Evolutionary conservation across 768 basidiomycete species (phyloP), one percentile per base, ranked within the genome.

Genomic region (Pulveroboletus sp.): DNA sequence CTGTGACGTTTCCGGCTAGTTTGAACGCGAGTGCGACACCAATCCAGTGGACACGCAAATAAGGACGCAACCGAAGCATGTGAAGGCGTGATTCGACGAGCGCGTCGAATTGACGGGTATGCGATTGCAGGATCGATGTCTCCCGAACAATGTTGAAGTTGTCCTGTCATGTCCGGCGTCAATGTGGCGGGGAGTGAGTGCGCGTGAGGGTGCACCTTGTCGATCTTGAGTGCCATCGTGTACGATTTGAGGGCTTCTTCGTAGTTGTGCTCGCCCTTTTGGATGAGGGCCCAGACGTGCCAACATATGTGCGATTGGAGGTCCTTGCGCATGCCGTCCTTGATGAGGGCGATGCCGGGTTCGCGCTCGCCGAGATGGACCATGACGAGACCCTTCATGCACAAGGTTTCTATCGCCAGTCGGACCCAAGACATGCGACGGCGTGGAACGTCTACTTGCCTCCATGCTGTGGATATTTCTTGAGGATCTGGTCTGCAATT

Each of bases 201-300:
- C 14, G 25, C 9, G 35, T 11, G 39, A 29, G 17, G 21, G 50
- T 79, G 57, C 60, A 95, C 94, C 73, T 86, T 87, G 72, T 98
- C 97, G 60, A 89, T 90, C 51, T 80, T 79, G 55, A 94, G 72
- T 3, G 94, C 95, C 72, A 91, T 88, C 2, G 79, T 82, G 68
- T 97, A 98, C 21, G 93, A 94, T 61, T 93, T 90, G 60, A 92
- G 76, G 1, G 97, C 94, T 61, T 94, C 93, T 56, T 91, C 90
- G 60, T 92, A 97, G 63, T 95, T 92, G 69, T 89, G 94, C 66
- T 97, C 90, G 9, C 86, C 87, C 67, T 95, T 92, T 66, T 94
- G 89, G 19, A 97, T 83, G 60, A 99, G 85, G 23, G 93, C 97
- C 65, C 92, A 89, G 55, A 98, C 95, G 69, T 99, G 97, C 94